Evolutionary conservation across 139 green algal genomes (phyloP).

Genomic region (Chara braunii): DNA sequence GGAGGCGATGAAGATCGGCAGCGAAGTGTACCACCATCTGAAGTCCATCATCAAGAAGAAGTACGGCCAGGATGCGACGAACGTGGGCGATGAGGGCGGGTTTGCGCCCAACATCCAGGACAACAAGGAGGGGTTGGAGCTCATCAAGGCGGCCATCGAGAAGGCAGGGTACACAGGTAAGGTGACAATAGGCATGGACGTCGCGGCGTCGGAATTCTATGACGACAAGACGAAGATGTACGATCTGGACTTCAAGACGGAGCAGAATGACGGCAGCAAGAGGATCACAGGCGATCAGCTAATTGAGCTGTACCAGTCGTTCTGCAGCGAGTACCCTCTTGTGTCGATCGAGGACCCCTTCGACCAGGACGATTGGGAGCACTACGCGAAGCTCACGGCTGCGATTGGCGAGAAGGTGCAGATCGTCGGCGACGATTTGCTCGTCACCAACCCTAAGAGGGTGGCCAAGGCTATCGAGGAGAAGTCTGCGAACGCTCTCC

Average conservation of each 20-base stretch:
- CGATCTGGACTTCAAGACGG: constrained; percentile 95
- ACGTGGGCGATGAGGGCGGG: constrained; percentile 97
- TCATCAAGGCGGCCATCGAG: constrained; percentile 88
- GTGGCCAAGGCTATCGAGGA: constrained; percentile 85
- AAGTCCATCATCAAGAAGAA: constrained; percentile 85
- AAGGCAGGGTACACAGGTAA: constrained; percentile 86
- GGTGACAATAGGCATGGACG: constrained; percentile 95
- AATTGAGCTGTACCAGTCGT: constrained; percentile 78
- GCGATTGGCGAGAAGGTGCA: constrained; percentile 50
- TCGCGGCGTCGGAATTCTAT: constrained; percentile 90
- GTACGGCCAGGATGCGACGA: constrained; percentile 95
- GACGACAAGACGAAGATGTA: constrained; percentile 72
- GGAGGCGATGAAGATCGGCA: constrained; percentile 88
- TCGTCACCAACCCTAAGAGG: constrained; percentile 90
- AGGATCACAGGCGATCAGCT: constrained; percentile 77
- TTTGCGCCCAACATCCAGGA: constrained; percentile 93
- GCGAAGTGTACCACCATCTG: constrained; percentile 94
- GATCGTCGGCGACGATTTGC: constrained; percentile 95
- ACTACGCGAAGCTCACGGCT: constrained; percentile 67
- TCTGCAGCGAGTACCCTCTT: constrained; percentile 73
- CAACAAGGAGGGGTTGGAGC: constrained; percentile 89
- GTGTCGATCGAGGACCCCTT: constrained; percentile 98
- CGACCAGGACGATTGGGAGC: constrained; percentile 96
- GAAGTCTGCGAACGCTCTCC: constrained; percentile 90
- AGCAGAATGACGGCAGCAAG: constrained; percentile 70